Percentiles rank a stretch among this genome's conserved stretches.
Evolutionary conservation across 306 rosid species (phyloP).

Genomic region (Heteromeles arbutifolia): DNA sequence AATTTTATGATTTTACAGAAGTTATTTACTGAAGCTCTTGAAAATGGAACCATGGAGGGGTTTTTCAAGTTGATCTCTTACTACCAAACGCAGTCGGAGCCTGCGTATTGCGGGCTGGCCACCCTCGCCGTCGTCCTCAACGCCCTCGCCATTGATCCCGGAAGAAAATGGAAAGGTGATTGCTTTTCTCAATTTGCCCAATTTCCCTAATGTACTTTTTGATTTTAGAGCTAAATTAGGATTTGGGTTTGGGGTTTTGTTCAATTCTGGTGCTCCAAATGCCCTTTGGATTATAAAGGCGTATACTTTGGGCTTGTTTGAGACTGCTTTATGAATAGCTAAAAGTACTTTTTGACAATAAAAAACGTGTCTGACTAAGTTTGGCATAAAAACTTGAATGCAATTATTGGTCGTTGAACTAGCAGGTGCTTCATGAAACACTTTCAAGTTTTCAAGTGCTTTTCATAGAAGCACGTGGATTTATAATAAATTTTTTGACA

Average conservation of each 20-base stretch:
- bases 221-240: not conserved
- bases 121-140: constrained; percentile 80
- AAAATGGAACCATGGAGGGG: constrained; percentile 66
- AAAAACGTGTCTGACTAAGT: no score
- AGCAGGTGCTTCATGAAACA: no score
- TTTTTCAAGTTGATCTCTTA: constrained; percentile 81
- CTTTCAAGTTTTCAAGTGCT: no score
- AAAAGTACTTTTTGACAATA: no score
- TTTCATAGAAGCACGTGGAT: no score
- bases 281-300: not conserved
- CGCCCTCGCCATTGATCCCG: constrained; percentile 92
- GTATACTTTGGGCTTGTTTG: not conserved
- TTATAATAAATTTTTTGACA: no score
- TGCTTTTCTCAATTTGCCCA: not conserved
- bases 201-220: not conserved
- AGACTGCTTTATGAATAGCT: no score
- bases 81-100: constrained; percentile 92
- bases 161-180: constrained; percentile 94
- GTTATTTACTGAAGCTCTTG: constrained; percentile 59
- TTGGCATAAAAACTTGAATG: no score
- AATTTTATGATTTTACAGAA: constrained; percentile 25
- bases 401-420: no score
- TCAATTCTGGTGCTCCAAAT: not conserved
- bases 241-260: not conserved
- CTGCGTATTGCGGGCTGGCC: constrained; percentile 81